Percentiles rank a stretch among this genome's conserved stretches.
These are phyloP conservation scores for Nitzschia sp. DNA, from an alignment of 108 stramenopile species.

Conservation along the genomic window DNA sequence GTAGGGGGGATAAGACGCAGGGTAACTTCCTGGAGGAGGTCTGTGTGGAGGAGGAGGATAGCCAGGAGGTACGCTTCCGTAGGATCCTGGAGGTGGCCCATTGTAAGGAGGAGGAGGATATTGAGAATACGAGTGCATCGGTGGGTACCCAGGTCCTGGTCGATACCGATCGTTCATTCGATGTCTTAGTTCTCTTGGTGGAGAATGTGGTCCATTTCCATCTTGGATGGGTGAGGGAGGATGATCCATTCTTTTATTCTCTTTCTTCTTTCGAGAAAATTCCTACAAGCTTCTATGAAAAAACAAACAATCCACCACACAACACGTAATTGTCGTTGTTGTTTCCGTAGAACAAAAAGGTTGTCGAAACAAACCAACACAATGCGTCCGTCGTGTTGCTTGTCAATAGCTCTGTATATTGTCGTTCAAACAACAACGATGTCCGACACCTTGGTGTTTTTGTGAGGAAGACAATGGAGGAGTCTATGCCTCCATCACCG, in stretches of 20 bases:
- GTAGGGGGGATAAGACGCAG: not conserved
- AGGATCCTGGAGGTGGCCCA: not conserved
- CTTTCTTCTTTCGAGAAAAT: too few relatives aligned
- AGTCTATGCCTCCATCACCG: too few relatives aligned
- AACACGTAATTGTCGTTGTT: too few relatives aligned
- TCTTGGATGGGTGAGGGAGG: slow-evolving; percentile 18
- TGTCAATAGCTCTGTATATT: too few relatives aligned
- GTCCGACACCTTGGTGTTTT: too few relatives aligned
- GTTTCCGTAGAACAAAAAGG: too few relatives aligned
- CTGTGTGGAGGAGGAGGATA: slow-evolving; percentile 1
- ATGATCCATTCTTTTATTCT: slow-evolving; percentile 14
- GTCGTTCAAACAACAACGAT: too few relatives aligned
- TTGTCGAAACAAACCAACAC: too few relatives aligned
- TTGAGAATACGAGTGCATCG: not conserved
- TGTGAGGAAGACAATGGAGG: too few relatives aligned
- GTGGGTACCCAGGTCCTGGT: not conserved
- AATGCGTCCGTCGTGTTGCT: too few relatives aligned
- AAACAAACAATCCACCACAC: too few relatives aligned
- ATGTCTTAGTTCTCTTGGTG: slow-evolving; percentile 8
- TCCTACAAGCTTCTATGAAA: too few relatives aligned
- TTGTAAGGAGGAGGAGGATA: not conserved
- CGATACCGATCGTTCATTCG: slow-evolving; percentile 13
- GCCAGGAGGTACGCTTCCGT: not conserved
- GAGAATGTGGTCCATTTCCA: slow-evolving; percentile 10
- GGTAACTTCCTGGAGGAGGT: slow-evolving; percentile 1